Conservation (phyloP, 805 yeast genomes). For the Saturnispora halmiae region DNA sequence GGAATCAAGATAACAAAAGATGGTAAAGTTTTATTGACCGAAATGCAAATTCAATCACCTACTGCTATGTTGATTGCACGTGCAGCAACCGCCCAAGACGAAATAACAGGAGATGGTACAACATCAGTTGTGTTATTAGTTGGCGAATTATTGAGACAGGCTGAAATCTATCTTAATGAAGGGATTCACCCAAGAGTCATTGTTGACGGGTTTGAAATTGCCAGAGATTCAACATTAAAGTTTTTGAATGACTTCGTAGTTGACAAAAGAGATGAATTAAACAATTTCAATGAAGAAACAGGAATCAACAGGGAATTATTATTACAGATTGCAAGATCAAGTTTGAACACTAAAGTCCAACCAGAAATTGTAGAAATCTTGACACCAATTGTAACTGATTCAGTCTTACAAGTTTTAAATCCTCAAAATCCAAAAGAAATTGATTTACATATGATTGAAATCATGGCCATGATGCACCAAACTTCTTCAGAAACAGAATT, state of each 20-base stretch:
- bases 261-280: conserved; percentile 24
- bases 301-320: conserved; percentile 78
- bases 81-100: conserved; percentile 98
- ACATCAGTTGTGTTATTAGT: conserved; percentile 91
- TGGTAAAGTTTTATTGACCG: conserved; percentile 86
- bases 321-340: conserved; percentile 84
- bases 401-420: conserved; percentile 70
- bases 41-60: conserved; percentile 94
- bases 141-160: conserved; percentile 90
- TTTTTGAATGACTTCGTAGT: conserved; percentile 61
- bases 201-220: conserved; percentile 90
- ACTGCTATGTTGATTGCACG: conserved; percentile 89
- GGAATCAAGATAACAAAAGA: conserved; percentile 92
- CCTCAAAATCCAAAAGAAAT: conserved; percentile 34
- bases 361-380: conserved; percentile 68
- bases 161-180: conserved; percentile 82
- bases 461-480: conserved; percentile 96
- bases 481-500: conserved; percentile 75
- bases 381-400: conserved; percentile 93
- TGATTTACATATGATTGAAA: conserved; percentile 95
- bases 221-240: conserved; percentile 65
- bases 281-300: too few relatives aligned
- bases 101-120: conserved; percentile 98
- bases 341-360: conserved; percentile 79
- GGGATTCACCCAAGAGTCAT: conserved; percentile 94